Evolutionary conservation across 2,329 filamentous ascomycete genomes (phyloP).

Genomic region (Neurospora sp.): DNA sequence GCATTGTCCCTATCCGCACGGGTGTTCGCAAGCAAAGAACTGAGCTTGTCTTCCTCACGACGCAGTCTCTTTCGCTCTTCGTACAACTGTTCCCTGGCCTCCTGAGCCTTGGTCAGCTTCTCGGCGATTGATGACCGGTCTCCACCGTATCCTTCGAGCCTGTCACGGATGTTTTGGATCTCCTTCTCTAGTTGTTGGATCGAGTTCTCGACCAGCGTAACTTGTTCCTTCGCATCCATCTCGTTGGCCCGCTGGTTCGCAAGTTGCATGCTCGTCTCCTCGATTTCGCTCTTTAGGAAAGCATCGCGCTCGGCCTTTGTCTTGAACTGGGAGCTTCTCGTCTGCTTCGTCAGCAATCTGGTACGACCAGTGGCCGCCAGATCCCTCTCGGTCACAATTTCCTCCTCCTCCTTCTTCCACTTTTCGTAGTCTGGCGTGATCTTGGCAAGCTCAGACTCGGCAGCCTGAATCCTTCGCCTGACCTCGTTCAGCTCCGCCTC

Average conservation of each 20-base stretch:
- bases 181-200: conserved; percentile 66
- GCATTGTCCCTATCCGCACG: conserved; percentile 68
- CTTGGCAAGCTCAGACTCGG: conserved; percentile 65
- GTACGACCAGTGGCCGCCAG: conserved; percentile 65
- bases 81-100: conserved; percentile 65
- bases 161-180: conserved; percentile 58
- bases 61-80: conserved; percentile 84
- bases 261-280: conserved; percentile 66
- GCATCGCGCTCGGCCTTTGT: conserved; percentile 83
- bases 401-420: conserved; percentile 63
- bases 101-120: conserved; percentile 66
- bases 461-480: conserved; percentile 61
- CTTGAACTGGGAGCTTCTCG: conserved; percentile 74
- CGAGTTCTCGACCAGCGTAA: conserved; percentile 57
- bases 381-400: conserved; percentile 62
- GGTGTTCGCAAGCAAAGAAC: conserved; percentile 65
- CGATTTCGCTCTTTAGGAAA: conserved; percentile 71
- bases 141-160: conserved; percentile 70
- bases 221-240: conserved; percentile 77
- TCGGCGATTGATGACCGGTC: conserved; percentile 64
- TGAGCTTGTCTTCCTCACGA: conserved; percentile 80
- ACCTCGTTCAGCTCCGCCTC: conserved; percentile 64
- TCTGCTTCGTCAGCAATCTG: conserved; percentile 85
- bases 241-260: conserved; percentile 75
- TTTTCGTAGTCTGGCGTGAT: conserved; percentile 70